Percentiles rank a stretch among this genome's conserved stretches.
phyloP scores from a whole-genome alignment of 192 early-diverging fungal species.

The Physocladia obscura region DNA sequence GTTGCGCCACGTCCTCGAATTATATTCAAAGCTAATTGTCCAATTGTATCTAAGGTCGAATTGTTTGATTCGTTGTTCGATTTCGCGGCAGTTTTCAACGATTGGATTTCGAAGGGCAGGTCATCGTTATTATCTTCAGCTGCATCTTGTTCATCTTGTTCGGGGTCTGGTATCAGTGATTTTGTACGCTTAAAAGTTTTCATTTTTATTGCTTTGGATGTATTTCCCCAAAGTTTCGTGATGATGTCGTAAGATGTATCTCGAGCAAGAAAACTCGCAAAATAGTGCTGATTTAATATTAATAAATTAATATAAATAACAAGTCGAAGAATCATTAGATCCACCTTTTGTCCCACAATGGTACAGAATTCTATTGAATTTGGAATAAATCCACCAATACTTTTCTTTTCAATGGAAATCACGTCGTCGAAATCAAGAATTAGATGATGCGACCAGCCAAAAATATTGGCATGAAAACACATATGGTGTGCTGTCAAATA shows the following conservation, averaged over 20 bases:
- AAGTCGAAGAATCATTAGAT: neutral
- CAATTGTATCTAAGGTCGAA: neutral
- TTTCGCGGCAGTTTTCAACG: slow-evolving; percentile 2
- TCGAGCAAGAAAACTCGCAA: slow-evolving; percentile 46
- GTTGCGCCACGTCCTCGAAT: neutral
- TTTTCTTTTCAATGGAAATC: slow-evolving; percentile 39
- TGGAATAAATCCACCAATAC: slow-evolving; percentile 47
- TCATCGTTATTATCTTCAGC: slow-evolving; percentile 2
- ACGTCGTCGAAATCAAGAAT: slow-evolving; percentile 39
- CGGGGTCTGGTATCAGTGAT: neutral
- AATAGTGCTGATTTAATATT: slow-evolving; percentile 34
- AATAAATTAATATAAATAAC: neutral
- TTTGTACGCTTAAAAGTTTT: slow-evolving; percentile 23
- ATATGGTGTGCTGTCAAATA: slow-evolving; percentile 41
- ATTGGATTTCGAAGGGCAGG: neutral
- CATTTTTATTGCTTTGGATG: slow-evolving; percentile 24
- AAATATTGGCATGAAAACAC: slow-evolving; percentile 47
- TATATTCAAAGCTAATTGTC: neutral
- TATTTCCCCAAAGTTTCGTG: slow-evolving; percentile 30
- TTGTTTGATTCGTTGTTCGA: neutral
- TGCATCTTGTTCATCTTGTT: neutral
- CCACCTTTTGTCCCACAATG: slow-evolving; percentile 24
- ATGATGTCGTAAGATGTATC: slow-evolving; percentile 35
- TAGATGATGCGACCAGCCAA: slow-evolving; percentile 47
- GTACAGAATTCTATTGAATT: slow-evolving; percentile 46